Evolutionary conservation across 768 basidiomycete species (phyloP), one percentile per base, ranked within the genome.

Genomic region (Lanmaoa rubissima): DNA sequence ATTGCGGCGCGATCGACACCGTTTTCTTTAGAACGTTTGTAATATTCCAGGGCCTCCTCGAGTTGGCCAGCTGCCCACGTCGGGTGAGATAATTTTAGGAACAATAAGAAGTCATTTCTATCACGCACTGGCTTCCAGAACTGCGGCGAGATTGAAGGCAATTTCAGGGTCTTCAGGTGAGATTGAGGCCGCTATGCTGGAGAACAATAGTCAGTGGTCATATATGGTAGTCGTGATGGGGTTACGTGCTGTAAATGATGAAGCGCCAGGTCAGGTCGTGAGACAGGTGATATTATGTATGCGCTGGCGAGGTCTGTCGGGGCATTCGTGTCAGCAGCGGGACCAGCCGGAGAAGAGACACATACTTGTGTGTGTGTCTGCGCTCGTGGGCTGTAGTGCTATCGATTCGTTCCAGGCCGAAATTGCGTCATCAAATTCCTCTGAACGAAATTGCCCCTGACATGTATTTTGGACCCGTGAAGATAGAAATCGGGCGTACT

Each of bases 111-210:
- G 58, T 57, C 58, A 54, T 62, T 60, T 53, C 48, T 40, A 65
- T 57, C 54, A 79, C 86, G 64, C 63, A 91, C 92, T 83, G 54
- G 92, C 92, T 85, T 94, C 92, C 58, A 94, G 79, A 64, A 94
- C 90, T 44, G 91, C 92, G 49, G 89, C 92, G 56, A 92, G 82
- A 76, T 94, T 94, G 79, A 93, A 94, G 16, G 90, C 86, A 66
- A 94, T 92, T 71, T 94, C 92, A 70, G 89, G 86, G 77, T 94
- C 92, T 71, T 92, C 88, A 45, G 92, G 92, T 57, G 87, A 82
- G 63, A 94, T 81, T n/a, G 86, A 84, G 43, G 85, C 79, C 48
- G 92, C 92, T 69, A 89, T 85, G 63, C 92, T 94, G 73, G 57
- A 68, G 67, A 60, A 65, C 68, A 67, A 70, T 68, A 66, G 57